Conservation (phyloP, 352 stramenopile genomes). For the Phytopythium delawarense region DNA sequence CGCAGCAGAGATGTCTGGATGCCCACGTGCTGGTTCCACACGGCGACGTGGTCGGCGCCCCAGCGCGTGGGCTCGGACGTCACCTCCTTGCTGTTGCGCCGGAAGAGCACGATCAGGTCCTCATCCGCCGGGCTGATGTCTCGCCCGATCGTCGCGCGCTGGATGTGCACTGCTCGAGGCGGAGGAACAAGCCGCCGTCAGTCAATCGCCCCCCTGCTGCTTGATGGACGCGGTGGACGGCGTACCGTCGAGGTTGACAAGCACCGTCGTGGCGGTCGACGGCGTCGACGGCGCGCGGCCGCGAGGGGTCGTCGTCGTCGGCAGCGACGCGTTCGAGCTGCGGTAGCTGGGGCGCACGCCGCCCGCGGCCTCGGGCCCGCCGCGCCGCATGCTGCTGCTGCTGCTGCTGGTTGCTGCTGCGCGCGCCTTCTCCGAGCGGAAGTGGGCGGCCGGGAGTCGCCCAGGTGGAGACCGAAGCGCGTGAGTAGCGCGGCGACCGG, state of each 20-base stretch:
- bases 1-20: constrained; percentile 75
- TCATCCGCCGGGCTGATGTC: constrained; percentile 72
- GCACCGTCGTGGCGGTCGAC: constrained; percentile 34
- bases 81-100: constrained; percentile 77
- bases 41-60: constrained; percentile 60
- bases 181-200: too few relatives aligned
- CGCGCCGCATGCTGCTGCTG: constrained; percentile 2
- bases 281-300: background rate
- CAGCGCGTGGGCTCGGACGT: constrained; percentile 65
- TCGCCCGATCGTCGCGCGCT: constrained; percentile 65
- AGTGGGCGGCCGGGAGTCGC: background rate
- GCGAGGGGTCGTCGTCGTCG: background rate
- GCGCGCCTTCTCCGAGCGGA: background rate
- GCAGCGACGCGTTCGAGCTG: constrained; percentile 10
- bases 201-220: too few relatives aligned
- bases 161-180: constrained; percentile 36
- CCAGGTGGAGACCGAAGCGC: too few relatives aligned
- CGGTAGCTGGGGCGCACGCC: constrained; percentile 22
- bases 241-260: constrained; percentile 67
- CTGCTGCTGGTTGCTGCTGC: background rate
- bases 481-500: background rate
- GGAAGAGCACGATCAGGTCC: constrained; percentile 79
- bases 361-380: background rate
- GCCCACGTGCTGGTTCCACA: constrained; percentile 73
- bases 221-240: too few relatives aligned